Evolutionary conservation across 2,329 filamentous ascomycete genomes (phyloP).

Genomic region (Sphaerostilbella broomeana): DNA sequence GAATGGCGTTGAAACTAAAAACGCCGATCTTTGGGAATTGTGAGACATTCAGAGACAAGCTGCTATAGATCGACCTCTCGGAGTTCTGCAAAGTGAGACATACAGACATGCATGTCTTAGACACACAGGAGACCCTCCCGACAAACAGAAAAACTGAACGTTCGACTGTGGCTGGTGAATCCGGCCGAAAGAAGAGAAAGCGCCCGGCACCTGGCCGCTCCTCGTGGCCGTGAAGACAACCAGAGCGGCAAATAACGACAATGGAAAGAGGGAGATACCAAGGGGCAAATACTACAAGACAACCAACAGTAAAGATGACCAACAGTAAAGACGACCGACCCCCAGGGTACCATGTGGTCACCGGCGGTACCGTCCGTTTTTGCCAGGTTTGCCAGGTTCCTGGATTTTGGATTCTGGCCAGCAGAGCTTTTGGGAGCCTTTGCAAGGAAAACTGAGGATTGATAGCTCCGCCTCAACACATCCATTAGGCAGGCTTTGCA

Average conservation of each 20-base stretch:
- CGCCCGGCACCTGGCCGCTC: conserved; percentile 1
- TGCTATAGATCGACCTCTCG: conserved; percentile 28
- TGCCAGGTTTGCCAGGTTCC: too few species aligned
- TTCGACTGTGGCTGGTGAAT: not conserved
- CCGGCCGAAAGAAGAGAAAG: conserved; percentile 7
- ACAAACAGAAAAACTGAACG: too few species aligned
- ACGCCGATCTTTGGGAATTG: conserved; percentile 11
- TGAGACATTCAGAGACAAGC: conserved; percentile 23
- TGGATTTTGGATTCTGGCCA: too few species aligned
- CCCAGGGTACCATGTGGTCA: too few species aligned
- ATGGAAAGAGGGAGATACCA: not conserved
- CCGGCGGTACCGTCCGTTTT: too few species aligned
- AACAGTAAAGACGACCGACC: too few species aligned
- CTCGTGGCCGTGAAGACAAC: not conserved
- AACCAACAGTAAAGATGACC: not conserved
- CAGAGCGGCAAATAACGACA: not conserved
- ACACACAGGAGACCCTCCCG: too few species aligned
- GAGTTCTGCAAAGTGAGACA: conserved; percentile 31
- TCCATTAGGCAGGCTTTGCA: not conserved
- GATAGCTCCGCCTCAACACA: conserved; percentile 8
- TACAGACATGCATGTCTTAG: conserved; percentile 27
- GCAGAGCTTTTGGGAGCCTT: too few species aligned
- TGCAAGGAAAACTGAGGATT: too few species aligned
- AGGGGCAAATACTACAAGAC: not conserved
- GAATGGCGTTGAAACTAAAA: conserved; percentile 6